Base-by-base conservation (phyloP, 495 filamentous ascomycete genomes). In the Aspergillus hancockii region DNA sequence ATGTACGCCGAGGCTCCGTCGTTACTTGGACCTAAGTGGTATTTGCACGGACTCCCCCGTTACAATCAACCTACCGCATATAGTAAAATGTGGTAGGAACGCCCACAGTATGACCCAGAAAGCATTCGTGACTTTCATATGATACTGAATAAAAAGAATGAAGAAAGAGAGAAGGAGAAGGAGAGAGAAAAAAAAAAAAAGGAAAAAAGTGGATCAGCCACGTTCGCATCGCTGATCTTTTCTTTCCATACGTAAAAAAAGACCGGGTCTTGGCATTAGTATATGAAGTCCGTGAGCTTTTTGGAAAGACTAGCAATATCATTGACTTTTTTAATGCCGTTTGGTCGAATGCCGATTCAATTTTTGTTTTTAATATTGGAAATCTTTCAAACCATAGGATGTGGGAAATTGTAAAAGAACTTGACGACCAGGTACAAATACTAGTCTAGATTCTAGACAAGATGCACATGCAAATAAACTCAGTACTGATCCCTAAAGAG, bases 161-260 rank as follows among this genome's bases (percentile, higher is more conserved):
- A n/a, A n/a, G n/a, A n/a, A n/a, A n/a, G n/a, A n/a, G n/a, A n/a
- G n/a, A n/a, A n/a, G n/a, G n/a, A n/a, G n/a, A 36, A 36, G 22
- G 3, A 8, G 16, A 8, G 22, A 18, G 21, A 18, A 52, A 28
- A 13, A 52, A 40, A 40, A 53, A 40, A 18, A 0, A 36, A 40
- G 14, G 14, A 40, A 8, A 53, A 53, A 40, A 53, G 51, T 53
- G 51, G 51, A 53, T 31, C 30, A 53, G 51, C 51, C 51, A 53
- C 51, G 51, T 53, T 53, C 32, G 19, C 50, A 22, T 40, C 32
- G 51, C 32, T 32, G 50, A 53, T 53, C 50, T 53, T 32, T 22
- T 40, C 32, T 12, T 53, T 6, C 51, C 9, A 23, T 53, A 25
- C 28, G n/a, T 9, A 40, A 21, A 13, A n/a, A 32, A 19, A 2